Percentiles rank a stretch among this genome's conserved stretches.
Conservation (phyloP, 768 basidiomycete species). For the Leucosporidium yakuticum region DNA sequence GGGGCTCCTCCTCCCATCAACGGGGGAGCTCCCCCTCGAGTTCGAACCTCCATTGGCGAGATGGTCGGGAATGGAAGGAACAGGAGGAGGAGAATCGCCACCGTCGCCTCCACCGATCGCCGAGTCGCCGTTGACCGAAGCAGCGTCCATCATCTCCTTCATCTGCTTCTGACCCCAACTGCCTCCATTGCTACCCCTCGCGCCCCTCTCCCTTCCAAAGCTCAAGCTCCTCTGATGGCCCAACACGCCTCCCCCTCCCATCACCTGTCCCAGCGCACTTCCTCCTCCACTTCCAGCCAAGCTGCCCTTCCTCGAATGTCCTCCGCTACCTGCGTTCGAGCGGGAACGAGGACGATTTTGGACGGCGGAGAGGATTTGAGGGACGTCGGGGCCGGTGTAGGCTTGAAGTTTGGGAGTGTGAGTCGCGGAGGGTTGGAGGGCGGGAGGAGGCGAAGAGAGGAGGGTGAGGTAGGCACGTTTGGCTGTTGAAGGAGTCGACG, state of each 20-base stretch:
- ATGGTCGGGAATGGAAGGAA: neutral
- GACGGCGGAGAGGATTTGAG: slow-evolving; percentile 49
- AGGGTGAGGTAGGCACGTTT: slow-evolving; percentile 92
- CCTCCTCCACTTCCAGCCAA: slow-evolving; percentile 18
- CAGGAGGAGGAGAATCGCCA: neutral
- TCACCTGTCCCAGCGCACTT: neutral
- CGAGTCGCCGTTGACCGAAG: neutral
- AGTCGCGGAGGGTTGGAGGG: slow-evolving; percentile 12
- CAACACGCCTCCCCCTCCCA: neutral
- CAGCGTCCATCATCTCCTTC: slow-evolving; percentile 1
- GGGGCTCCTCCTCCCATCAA: neutral
- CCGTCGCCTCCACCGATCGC: neutral
- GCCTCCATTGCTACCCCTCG: neutral
- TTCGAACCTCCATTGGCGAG: neutral
- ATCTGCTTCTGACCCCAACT: slow-evolving; percentile 4
- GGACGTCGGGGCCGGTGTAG: slow-evolving; percentile 91
- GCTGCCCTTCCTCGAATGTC: slow-evolving; percentile 12
- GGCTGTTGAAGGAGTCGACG: slow-evolving; percentile 50
- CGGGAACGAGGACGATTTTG: slow-evolving; percentile 39
- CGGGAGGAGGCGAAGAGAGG: slow-evolving; percentile 66
- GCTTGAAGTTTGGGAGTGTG: slow-evolving; percentile 58
- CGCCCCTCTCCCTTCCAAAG: neutral
- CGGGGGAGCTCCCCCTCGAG: neutral
- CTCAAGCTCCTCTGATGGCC: neutral
- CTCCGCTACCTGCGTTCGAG: neutral